Evolutionary conservation across 805 yeast species (phyloP).

Genomic region (Suhomyces pyralidae): DNA sequence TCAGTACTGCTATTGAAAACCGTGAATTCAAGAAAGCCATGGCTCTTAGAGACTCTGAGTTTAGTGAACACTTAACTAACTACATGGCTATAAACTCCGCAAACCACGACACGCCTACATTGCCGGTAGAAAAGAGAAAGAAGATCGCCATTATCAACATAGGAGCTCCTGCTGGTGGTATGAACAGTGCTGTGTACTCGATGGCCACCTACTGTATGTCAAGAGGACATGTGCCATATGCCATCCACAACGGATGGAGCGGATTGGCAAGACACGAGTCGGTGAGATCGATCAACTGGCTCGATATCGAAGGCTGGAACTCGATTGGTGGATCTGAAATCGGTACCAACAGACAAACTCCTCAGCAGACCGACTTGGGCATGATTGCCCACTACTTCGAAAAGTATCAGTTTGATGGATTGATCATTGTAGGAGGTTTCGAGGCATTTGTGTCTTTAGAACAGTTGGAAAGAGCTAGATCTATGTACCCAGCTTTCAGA

Average conservation of each 20-base stretch:
- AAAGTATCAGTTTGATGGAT: constrained; percentile 82
- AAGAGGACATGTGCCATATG: constrained; percentile 85
- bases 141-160: constrained; percentile 85
- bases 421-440: constrained; percentile 91
- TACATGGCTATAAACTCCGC: constrained; percentile 67
- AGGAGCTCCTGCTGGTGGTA: constrained; percentile 97
- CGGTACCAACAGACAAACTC: constrained; percentile 90
- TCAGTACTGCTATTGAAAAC: constrained; percentile 78
- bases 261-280: constrained; percentile 91
- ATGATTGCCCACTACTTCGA: constrained; percentile 91
- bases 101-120: constrained; percentile 57
- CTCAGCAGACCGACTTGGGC: constrained; percentile 76
- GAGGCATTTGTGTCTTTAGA: constrained; percentile 90
- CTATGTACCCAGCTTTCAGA: constrained; percentile 81
- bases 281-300: constrained; percentile 71
- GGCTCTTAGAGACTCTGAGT: constrained; percentile 81
- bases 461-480: constrained; percentile 75
- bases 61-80: constrained; percentile 73
- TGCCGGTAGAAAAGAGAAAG: constrained; percentile 57
- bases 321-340: constrained; percentile 92
- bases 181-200: constrained; percentile 91
- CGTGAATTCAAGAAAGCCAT: constrained; percentile 87
- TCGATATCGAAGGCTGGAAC: constrained; percentile 85
- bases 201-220: constrained; percentile 86
- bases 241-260: constrained; percentile 89